Evolutionary conservation across 805 yeast genomes (phyloP), one percentile per base, ranked within the genome.

Genomic region (Wickerhamiella occidentalis): DNA sequence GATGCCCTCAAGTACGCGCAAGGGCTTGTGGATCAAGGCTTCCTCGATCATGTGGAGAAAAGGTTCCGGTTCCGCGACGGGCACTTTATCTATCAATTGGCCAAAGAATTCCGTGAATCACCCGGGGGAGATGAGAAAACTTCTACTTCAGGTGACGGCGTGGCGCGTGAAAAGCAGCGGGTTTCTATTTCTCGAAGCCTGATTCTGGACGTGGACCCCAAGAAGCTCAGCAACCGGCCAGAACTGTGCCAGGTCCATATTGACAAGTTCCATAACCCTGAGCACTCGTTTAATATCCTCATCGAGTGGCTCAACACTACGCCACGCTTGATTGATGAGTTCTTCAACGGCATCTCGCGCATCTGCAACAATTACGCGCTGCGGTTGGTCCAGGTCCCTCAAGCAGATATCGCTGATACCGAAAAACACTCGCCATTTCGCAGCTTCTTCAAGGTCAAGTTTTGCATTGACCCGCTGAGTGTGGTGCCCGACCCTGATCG

Each of bases 221-320:
- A 72, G 25, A 68, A 71, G 2, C 73, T 78, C 52, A 85, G 96
- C 0, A 79, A 78, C 63, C 76, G 87, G 50, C 82, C 82, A 0
- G 98, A 92, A 56, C 64, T 79, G 2, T 70, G 87, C 41, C 78
- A 79, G 5, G 86, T 92, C 1, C 96, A 90, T 64, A 85, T 85
- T 59, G 99, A 92, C 61, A 74, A 80, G 40, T 88, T 88, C 2
- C 96, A 87, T 62, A 90, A 88, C 60, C 96, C 96, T 0, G 90
- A 84, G 56, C 95, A 88, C 58, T 88, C 96, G 61, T 92, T 80
- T 68, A 97, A 90, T 60, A 74, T 92, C 28, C 71, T 95, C 43
- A 64, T 90, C 12, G 96, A 92, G 61, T 92, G 99, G 99, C 67
- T 90, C 28, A 85, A 83, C 52, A 79, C 95, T 0, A 86, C 97